Conservation (phyloP, 306 rosid species). For the Citrullus colocynthis region DNA sequence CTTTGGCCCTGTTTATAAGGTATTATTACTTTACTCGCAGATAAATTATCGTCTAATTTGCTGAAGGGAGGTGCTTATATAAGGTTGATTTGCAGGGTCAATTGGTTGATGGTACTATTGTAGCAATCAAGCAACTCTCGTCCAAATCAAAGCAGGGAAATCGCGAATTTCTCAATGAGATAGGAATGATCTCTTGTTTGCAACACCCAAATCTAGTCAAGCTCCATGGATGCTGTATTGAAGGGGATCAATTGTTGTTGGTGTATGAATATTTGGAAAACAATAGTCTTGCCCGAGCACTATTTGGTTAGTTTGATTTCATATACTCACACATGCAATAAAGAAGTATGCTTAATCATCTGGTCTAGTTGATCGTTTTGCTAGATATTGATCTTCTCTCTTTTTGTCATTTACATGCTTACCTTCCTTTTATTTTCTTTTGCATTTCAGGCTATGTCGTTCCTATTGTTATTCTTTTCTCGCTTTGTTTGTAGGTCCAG, state of each 20-base stretch:
- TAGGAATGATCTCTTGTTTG: constrained; percentile 54
- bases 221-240: constrained; percentile 59
- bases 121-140: constrained; percentile 70
- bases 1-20: constrained; percentile 66
- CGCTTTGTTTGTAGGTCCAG: constrained; percentile 21
- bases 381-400: background rate
- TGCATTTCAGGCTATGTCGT: background rate
- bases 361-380: background rate
- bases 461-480: background rate
- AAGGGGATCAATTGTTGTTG: constrained; percentile 49
- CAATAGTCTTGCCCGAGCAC: constrained; percentile 54
- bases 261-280: constrained; percentile 73
- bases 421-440: background rate
- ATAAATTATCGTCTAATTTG: background rate
- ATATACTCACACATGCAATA: background rate
- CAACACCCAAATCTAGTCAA: constrained; percentile 79
- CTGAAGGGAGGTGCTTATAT: background rate
- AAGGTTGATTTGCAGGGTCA: constrained; percentile 33
- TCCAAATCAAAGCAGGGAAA: constrained; percentile 62
- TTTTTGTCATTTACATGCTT: background rate
- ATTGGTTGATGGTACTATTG: constrained; percentile 40
- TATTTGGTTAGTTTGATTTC: constrained; percentile 39
- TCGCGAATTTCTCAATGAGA: constrained; percentile 65
- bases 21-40: background rate
- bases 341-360: background rate